These are phyloP conservation scores for Amanita pallidorosea DNA, from an alignment of 768 basidiomycete species.

Conservation along the genomic window DNA sequence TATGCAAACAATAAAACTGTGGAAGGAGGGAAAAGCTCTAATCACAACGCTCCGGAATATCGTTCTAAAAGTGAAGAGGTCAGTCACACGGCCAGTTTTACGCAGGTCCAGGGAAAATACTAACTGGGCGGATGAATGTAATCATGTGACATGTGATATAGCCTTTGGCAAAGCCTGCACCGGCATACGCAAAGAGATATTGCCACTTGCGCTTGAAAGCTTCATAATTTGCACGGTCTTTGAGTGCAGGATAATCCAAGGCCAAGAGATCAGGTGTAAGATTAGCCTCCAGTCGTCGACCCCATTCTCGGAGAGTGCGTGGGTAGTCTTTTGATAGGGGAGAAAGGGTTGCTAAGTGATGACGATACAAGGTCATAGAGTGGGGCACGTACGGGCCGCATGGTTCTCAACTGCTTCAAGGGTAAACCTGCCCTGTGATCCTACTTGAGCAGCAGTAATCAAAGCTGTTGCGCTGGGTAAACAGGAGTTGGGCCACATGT, in stretches of 20 bases:
- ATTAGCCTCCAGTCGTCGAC: slow-evolving; percentile 60
- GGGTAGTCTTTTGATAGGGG: slow-evolving; percentile 51
- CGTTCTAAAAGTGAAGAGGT: slow-evolving; percentile 27
- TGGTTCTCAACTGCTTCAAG: slow-evolving; percentile 82
- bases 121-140: slow-evolving; percentile 55
- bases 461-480: slow-evolving; percentile 80
- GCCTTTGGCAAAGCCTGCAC: slow-evolving; percentile 68
- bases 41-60: slow-evolving; percentile 38
- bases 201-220: slow-evolving; percentile 78
- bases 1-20: not conserved
- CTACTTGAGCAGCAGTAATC: slow-evolving; percentile 58
- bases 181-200: slow-evolving; percentile 76
- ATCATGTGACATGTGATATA: slow-evolving; percentile 81
- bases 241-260: slow-evolving; percentile 49
- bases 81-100: slow-evolving; percentile 6
- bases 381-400: slow-evolving; percentile 48
- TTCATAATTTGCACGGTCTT: slow-evolving; percentile 45
- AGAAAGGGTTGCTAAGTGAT: not conserved
- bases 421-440: slow-evolving; percentile 67
- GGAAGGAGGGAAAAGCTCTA: slow-evolving; percentile 10
- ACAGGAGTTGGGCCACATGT: slow-evolving; percentile 88
- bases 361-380: not conserved
- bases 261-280: slow-evolving; percentile 45
- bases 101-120: slow-evolving; percentile 12
- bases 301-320: slow-evolving; percentile 90